Conservation (phyloP, 2,329 filamentous ascomycete genomes). For the Ceratocystis cubensis region DNA sequence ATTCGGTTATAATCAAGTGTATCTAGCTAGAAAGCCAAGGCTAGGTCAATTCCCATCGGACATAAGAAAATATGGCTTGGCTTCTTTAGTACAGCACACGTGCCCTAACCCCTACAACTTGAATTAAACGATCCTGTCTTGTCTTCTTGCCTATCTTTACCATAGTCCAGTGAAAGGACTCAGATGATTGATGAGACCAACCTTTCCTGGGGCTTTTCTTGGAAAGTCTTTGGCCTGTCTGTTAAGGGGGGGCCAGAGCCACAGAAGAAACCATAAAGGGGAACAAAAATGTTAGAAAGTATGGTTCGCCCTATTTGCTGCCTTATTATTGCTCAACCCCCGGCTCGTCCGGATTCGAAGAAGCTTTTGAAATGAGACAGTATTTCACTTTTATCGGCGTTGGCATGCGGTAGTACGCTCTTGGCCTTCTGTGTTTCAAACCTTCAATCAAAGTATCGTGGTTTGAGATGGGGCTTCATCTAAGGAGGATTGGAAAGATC, state of each 20-base stretch:
- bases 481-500: not conserved
- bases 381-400: not conserved
- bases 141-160: not conserved
- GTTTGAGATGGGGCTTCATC: not conserved
- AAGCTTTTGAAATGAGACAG: not conserved
- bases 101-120: not conserved
- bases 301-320: not conserved
- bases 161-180: not conserved
- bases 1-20: not conserved
- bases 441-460: conserved; percentile 1
- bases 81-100: too few relatives aligned
- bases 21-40: not conserved
- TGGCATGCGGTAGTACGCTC: not conserved
- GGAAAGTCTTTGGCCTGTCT: not conserved
- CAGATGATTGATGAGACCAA: not conserved
- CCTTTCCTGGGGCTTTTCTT: not conserved
- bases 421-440: conserved; percentile 2
- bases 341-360: not conserved
- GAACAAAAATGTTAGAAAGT: not conserved
- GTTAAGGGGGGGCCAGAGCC: not conserved
- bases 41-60: not conserved
- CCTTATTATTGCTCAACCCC: not conserved
- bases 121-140: conserved; percentile 2
- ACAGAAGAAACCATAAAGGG: not conserved
- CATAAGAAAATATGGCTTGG: not conserved